Evolutionary conservation across 2,329 filamentous ascomycete species (phyloP).

Genomic region (Calonectria pteridis): DNA sequence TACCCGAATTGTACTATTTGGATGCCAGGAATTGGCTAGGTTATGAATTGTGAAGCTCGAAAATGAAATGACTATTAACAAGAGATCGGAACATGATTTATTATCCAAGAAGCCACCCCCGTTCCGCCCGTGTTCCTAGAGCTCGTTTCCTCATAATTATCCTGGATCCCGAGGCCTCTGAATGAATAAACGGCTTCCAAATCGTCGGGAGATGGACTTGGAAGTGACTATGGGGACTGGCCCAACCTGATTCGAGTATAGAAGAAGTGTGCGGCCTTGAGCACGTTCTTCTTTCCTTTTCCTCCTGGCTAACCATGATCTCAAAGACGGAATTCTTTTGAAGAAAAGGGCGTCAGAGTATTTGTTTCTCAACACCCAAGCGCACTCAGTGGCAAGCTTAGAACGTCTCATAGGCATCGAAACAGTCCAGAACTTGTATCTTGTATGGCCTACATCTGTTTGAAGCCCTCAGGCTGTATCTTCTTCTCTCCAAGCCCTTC

Average conservation of each 20-base stretch:
- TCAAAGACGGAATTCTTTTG: too few species aligned
- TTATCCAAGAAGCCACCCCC: too few species aligned
- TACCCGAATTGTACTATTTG: not conserved
- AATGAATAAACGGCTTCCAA: not conserved
- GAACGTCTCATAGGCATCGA: accelerated
- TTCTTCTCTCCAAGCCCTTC: not conserved
- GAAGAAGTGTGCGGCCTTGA: too few species aligned
- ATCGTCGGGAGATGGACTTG: not conserved
- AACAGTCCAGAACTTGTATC: not conserved
- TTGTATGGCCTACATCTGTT: too few species aligned
- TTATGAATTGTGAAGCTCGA: not conserved
- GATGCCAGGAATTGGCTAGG: not conserved
- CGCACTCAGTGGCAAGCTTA: not conserved
- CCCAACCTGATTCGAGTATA: too few species aligned
- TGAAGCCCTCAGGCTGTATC: accelerated
- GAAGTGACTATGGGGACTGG: not conserved
- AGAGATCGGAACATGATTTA: too few species aligned
- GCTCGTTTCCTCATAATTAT: not conserved
- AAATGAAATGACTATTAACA: not conserved
- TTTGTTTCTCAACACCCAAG: not conserved
- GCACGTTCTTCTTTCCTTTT: too few species aligned
- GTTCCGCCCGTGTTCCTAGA: not conserved
- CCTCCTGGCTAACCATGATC: too few species aligned
- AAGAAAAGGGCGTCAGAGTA: too few species aligned
- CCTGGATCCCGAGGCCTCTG: too few species aligned